Base-by-base conservation (phyloP, 108 stramenopile genomes). In the Pseudonitzschia delicatissima region DNA sequence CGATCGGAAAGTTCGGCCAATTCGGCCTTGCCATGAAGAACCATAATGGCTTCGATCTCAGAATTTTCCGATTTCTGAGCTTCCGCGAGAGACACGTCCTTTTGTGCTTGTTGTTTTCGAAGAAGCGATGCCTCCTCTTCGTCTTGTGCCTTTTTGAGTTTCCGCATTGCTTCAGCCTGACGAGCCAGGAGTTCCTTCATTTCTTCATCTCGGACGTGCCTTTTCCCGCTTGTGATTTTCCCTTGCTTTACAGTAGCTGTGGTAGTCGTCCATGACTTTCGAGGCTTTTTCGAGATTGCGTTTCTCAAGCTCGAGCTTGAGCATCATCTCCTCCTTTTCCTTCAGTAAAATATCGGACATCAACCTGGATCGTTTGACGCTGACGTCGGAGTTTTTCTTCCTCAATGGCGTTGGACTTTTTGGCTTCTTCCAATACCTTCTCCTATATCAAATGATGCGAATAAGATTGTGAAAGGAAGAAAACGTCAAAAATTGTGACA, bases 241-340 rank as follows among this genome's bases (percentile, higher is more conserved):
- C 32, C 11, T 55, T 7, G 53, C 23, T 28, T 55, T 55, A 28
- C 11, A 6, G 31, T 55, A 55, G 53, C 18, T 18, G 11, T 55
- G 26, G 1, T 12, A 34, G 53, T 55, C 53, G 26, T 55, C 53
- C 26, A 55, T 55, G 17, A 17, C 3, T 33, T 55, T 55, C 15
- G 53, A 33, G 2, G 18, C 9, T 33, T 55, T 33, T 17, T 55
- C 15, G 29, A 28, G 28, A 1, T 33, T 55, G 12, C 53, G 29
- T 33, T 32, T 55, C 31, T 55, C 6, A 13, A n/a, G 5, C 26
- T 55, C 53, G 31, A 34, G 6, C 12, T 55, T 0, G 5, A 55
- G 29, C 53, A 55, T 55, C 31, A 31, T 55, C 53, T 55, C 53
- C 31, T 55, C 53, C 17, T 55, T 55, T 33, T 33, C 32, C 27